These are phyloP conservation scores for Syzygium oleosum DNA, from an alignment of 345 rosid species.

Conservation along the genomic window DNA sequence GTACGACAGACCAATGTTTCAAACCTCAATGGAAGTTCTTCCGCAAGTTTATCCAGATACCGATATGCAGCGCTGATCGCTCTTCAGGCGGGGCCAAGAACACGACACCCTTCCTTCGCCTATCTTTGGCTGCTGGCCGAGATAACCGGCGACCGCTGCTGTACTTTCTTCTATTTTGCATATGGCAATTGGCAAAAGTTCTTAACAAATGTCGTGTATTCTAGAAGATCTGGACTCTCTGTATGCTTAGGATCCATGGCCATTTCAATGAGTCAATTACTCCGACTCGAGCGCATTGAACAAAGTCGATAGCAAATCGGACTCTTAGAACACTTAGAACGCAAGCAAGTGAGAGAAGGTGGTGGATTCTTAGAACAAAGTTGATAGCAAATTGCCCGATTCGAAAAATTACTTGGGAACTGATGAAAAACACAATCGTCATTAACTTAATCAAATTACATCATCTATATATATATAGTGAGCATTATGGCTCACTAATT, in stretches of 20 bases:
- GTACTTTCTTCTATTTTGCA: not conserved
- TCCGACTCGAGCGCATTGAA: not conserved
- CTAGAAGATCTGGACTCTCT: not conserved
- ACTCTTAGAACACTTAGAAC: not conserved
- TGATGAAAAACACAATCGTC: no score
- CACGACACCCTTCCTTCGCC: not conserved
- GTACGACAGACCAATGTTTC: not conserved
- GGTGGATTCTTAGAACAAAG: not conserved
- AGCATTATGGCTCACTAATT: no score
- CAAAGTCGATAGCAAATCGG: not conserved
- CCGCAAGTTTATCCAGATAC: not conserved
- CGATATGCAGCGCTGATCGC: not conserved
- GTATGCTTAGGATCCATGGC: not conserved
- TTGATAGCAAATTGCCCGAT: no score
- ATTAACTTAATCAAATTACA: no score
- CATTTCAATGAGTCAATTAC: not conserved
- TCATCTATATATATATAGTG: no score
- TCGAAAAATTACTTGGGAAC: not conserved
- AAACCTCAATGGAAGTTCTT: not conserved
- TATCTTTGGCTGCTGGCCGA: not conserved
- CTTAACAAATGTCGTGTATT: not conserved
- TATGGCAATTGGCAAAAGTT: not conserved
- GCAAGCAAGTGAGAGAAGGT: not conserved
- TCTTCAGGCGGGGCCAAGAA: not conserved
- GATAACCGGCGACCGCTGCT: not conserved